Conservation (phyloP, 2,329 filamentous ascomycete species). For the Capronia epimyces region DNA sequence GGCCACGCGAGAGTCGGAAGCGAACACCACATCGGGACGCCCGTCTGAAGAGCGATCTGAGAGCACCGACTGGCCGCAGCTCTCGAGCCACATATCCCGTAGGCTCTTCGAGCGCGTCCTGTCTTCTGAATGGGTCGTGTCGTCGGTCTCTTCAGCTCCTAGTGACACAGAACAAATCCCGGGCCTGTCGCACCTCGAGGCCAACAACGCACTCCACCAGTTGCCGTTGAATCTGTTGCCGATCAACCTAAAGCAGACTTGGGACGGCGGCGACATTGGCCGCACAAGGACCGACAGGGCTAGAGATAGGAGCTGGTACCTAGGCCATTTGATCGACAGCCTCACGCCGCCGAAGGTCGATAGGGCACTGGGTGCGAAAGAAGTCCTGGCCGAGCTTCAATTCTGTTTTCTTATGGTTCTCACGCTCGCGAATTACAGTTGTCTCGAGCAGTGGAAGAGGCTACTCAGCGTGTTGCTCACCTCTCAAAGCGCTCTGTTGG, state of each 20-base stretch:
- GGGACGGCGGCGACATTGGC: slow-evolving; percentile 57
- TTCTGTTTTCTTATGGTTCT: slow-evolving; percentile 59
- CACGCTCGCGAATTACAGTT: slow-evolving; percentile 61
- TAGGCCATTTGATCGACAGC: slow-evolving; percentile 48
- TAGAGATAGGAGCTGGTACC: slow-evolving; percentile 57
- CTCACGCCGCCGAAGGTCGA: slow-evolving; percentile 29
- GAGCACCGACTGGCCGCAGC: slow-evolving; percentile 41
- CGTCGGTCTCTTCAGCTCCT: slow-evolving; percentile 53
- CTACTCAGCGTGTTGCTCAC: slow-evolving; percentile 54
- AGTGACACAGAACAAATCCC: slow-evolving; percentile 57
- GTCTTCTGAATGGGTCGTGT: slow-evolving; percentile 46
- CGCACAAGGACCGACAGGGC: slow-evolving; percentile 58
- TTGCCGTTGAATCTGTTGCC: slow-evolving; percentile 49
- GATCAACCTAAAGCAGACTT: slow-evolving; percentile 57
- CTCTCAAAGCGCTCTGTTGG: slow-evolving; percentile 47
- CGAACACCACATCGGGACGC: not conserved
- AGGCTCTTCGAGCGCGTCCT: slow-evolving; percentile 22
- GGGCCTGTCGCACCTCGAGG: slow-evolving; percentile 40
- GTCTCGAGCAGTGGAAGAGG: slow-evolving; percentile 61
- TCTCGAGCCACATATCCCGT: slow-evolving; percentile 50
- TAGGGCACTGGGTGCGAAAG: slow-evolving; percentile 32
- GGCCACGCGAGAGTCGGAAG: slow-evolving; percentile 3
- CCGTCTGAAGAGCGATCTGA: slow-evolving; percentile 23
- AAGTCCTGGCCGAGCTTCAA: slow-evolving; percentile 55
- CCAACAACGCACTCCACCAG: slow-evolving; percentile 23